Evolutionary conservation across 106 monocot species (phyloP), one percentile per base, ranked within the genome.

Genomic region (Allium fistulosum): DNA sequence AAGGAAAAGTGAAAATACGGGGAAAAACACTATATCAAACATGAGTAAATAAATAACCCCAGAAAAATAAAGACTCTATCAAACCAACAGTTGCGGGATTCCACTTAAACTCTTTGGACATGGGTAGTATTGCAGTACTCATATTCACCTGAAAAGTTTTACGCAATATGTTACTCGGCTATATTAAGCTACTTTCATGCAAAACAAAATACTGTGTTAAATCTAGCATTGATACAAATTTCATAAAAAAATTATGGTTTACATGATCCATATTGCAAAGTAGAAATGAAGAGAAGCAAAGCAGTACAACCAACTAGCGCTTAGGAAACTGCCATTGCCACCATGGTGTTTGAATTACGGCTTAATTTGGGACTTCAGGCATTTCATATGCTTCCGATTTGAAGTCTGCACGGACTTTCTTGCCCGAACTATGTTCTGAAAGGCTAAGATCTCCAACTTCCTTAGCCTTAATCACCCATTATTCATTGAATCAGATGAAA

Each of bases 241-340:
- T 67, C 51, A 51, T 4, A 67, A 51, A 51, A 67, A 6, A 7
- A 67, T 0, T 55, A 66, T 15, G n/a, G 74, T 91, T 80, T 81
- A 96, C 96, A 70, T 91, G 91, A 58, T 96, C 96, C 96, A 96
- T 96, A 67, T 96, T 96, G 78, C 96, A 96, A 47, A 96, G 86
- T 74, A 96, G 88, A 82, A 96, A 96, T 53, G 96, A 68, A 62
- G 70, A 63, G 56, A 88, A 96, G 69, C 96, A 96, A 26, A 96
- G 76, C 9, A 91, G 74, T 16, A 96, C 96, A 62, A 96, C 77
- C 55, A 77, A 48, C 96, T 91, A 96, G 12, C 96, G 82, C 45
- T 88, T 96, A 28, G 96, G 96, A 66, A 96, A 80, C 49, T 88
- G 49, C 59, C 86, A 45, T 65, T 83, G 63, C 88, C 88, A 91